A percentile compares a stretch with the other conserved stretches of the same genome.
phyloP scores from a whole-genome alignment of 257 asterid genomes.

The Misopates orontium region DNA sequence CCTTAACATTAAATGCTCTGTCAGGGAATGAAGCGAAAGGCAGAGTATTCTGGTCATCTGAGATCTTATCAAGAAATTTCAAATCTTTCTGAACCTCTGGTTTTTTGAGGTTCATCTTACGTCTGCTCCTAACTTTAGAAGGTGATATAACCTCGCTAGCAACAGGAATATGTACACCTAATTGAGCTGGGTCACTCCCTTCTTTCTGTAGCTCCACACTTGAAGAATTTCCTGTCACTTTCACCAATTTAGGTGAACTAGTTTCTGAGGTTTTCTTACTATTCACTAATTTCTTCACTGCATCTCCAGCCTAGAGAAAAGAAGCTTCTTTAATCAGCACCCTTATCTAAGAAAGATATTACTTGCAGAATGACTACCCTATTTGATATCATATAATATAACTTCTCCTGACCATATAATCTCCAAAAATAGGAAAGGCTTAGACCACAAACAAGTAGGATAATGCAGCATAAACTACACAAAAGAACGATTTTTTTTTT shows the following conservation, averaged over 20 bases:
- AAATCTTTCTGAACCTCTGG: conserved; percentile 51
- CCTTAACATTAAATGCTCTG: conserved; percentile 47
- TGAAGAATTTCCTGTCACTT: conserved; percentile 64
- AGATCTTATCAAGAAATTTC: conserved; percentile 48
- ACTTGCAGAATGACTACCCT: conserved; percentile 9
- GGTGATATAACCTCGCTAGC: conserved; percentile 55
- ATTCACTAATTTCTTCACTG: conserved; percentile 43
- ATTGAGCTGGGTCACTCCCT: conserved; percentile 82
- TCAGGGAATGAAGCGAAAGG: conserved; percentile 47
- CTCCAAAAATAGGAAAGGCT: too few relatives aligned
- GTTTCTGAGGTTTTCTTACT: conserved; percentile 61
- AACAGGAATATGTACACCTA: conserved; percentile 51
- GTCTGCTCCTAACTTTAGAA: conserved; percentile 72
- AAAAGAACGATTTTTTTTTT: too few relatives aligned
- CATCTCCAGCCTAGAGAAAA: conserved; percentile 59
- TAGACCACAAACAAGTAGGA: too few relatives aligned
- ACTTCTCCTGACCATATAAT: too few relatives aligned
- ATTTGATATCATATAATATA: background rate
- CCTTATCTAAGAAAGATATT: conserved; percentile 18
- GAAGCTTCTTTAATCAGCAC: conserved; percentile 21
- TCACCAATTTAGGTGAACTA: conserved; percentile 55
- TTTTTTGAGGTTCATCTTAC: conserved; percentile 55
- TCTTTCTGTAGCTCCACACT: conserved; percentile 66
- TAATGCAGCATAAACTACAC: too few relatives aligned
- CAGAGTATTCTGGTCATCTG: conserved; percentile 43